phyloP scores from a whole-genome alignment of 257 asterid species.

The Plectranthus barbatus region DNA sequence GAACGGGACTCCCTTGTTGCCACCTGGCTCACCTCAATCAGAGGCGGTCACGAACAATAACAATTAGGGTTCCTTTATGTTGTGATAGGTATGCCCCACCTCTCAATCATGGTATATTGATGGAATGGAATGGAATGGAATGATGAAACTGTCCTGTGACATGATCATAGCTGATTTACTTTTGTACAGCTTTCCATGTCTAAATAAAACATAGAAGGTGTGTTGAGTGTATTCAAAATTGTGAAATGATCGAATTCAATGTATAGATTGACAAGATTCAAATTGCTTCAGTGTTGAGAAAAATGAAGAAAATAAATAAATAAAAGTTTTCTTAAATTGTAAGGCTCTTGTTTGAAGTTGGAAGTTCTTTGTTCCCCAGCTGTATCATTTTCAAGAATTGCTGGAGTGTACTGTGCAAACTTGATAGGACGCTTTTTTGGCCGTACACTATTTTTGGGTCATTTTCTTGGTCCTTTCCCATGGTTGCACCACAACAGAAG shows the following conservation, averaged over 20 bases:
- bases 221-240: neutral
- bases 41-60: slow-evolving; percentile 17
- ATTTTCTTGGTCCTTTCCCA: neutral
- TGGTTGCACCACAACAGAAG: neutral
- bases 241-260: neutral
- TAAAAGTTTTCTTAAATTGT: neutral
- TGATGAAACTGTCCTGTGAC: neutral
- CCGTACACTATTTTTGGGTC: neutral
- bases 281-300: neutral
- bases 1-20: slow-evolving; percentile 45
- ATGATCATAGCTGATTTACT: neutral
- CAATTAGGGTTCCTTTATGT: slow-evolving; percentile 13
- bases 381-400: neutral
- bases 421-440: neutral
- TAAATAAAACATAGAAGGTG: neutral
- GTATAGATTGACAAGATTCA: neutral
- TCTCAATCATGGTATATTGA: neutral
- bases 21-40: slow-evolving; percentile 22
- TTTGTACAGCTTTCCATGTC: neutral
- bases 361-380: neutral
- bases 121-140: neutral
- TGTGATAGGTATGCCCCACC: slow-evolving; percentile 18
- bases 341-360: neutral
- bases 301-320: neutral
- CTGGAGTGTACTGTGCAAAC: neutral